A percentile compares a stretch with the other conserved stretches of the same genome.
Evolutionary conservation across 345 rosid species (phyloP).

Genomic region (Microthlaspi erraticum): DNA sequence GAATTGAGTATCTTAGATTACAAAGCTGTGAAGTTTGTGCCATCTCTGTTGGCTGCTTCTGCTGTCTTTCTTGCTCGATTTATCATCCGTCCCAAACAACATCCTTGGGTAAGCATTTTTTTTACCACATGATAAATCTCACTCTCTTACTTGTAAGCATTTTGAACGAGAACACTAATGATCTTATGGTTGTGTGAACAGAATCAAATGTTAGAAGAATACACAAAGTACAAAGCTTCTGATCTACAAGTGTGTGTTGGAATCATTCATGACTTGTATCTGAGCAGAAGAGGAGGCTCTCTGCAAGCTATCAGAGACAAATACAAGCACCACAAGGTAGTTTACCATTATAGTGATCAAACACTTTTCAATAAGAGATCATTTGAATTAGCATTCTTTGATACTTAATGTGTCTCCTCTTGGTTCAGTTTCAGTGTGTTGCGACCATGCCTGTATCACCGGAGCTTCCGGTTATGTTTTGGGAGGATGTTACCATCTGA

Average conservation of each 20-base stretch:
- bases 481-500: slow-evolving; percentile 50
- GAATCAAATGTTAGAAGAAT: slow-evolving; percentile 50
- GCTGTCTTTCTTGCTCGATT: slow-evolving; percentile 74
- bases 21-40: slow-evolving; percentile 65
- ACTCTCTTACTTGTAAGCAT: not conserved
- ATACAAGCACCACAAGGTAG: slow-evolving; percentile 78
- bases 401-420: slow-evolving; percentile 19
- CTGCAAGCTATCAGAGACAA: slow-evolving; percentile 72
- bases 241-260: slow-evolving; percentile 47
- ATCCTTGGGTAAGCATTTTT: slow-evolving; percentile 75
- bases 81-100: slow-evolving; percentile 53
- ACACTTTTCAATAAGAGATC: not conserved
- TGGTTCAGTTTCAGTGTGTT: slow-evolving; percentile 69
- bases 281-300: slow-evolving; percentile 46
- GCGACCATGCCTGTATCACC: slow-evolving; percentile 62
- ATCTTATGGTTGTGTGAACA: slow-evolving; percentile 35
- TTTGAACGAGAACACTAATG: not conserved
- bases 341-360: not conserved
- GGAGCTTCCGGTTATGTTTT: slow-evolving; percentile 54
- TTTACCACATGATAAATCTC: not conserved
- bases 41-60: slow-evolving; percentile 79
- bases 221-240: slow-evolving; percentile 56
- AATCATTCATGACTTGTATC: slow-evolving; percentile 41
- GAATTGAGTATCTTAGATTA: slow-evolving; percentile 84
- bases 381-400: not conserved